Evolutionary conservation across 164 flowering plant genomes (phyloP), one percentile per base, ranked within the genome.

Genomic region (Chimonanthus praecox): DNA sequence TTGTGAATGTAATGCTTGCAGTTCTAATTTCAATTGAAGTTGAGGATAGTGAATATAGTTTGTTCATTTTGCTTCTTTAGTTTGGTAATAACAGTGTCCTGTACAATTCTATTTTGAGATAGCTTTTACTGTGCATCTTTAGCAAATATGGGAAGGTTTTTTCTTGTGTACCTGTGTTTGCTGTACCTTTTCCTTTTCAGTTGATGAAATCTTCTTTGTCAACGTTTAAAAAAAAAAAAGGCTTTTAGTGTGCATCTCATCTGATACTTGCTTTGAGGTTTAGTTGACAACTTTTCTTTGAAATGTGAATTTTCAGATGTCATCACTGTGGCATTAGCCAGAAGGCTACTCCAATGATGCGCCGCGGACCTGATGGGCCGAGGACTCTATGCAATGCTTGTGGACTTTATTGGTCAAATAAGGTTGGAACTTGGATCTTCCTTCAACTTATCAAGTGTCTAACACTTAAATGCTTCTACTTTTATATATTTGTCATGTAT

Each of bases 321-420:
- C 71, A 69, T 18, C 71, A 69, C 60, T 69, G 71, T 69, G 71
- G 71, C 58, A 69, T 69, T 69, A 69, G 71, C 71, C 71, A 69
- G 58, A 69, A 50, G 71, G 47, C 71, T 10, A 69, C 71, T 49
- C 71, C 71, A 7, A 48, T 69, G 71, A 69, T 69, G 71, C 71
- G 71, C 10, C 71, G 71, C 49, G 71, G 71, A 8, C 71, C 71
- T 49, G 58, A 48, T 69, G 71, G 71, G 18, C 71, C 71, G 33
- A 69, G 60, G 60, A 48, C 71, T 49, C 33, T 69, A 18, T 69
- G 71, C 20, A 69, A 69, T 48, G 71, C 71, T 13, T 69, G 71
- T 69, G 71, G 71, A 21, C 71, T 69, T 33, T 44, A 48, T 47
- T 69, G 71, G 71, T 48, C 71, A 48, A 69, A 48, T 33, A 69